Evolutionary conservation across 2,329 filamentous ascomycete genomes (phyloP), one percentile per base, ranked within the genome.

Genomic region (Simplicillium aogashimaense): DNA sequence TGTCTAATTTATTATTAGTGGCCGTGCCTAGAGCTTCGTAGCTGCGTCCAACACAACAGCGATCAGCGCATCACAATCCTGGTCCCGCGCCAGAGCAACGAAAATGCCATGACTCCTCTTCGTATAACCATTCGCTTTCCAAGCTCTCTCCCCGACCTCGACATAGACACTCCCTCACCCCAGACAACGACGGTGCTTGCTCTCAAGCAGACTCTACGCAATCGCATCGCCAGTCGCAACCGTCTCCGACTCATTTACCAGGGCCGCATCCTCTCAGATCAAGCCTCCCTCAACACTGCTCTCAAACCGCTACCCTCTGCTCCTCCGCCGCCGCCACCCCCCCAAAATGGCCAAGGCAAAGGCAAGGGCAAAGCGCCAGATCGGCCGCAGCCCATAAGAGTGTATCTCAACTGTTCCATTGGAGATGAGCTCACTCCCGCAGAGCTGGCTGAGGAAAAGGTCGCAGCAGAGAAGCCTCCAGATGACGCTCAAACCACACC

Each of bases 391-490:
- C 57, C 64, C 28, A 47, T 61, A 1, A 74, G 83, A 35, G 76
- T 94, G 53, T 95, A 94, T 59, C 82, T 97, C 45, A 94, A 94
- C 66, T 97, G 90, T 70, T 90, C 86, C 47, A 85, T 97, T 43
- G 88, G 88, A 40, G 80, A 86, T 58, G 68, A 75, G 18, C 72
- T 97, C 11, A 75, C 82, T 0, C 56, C 74, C 11, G 55, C 68
- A 1, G 87, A 95, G 43, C 74, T 97, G 16, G 72, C 70, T 2
- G 71, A 69, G 12, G 89, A 95, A 65, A 72, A 74, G 28, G 58
- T 62, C 50, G 63, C 63, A 10, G 60, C 69, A 13, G 53, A 50
- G 12, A 54, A 57, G 8, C 62, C 58, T 1, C 59, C 55, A 10
- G 49, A 53, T 12, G 60, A 64, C 42, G 69, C 66, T 1, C 60